Conservation (phyloP, 1,139 yeast species). For the Protomyces lactucae-debilis region DNA sequence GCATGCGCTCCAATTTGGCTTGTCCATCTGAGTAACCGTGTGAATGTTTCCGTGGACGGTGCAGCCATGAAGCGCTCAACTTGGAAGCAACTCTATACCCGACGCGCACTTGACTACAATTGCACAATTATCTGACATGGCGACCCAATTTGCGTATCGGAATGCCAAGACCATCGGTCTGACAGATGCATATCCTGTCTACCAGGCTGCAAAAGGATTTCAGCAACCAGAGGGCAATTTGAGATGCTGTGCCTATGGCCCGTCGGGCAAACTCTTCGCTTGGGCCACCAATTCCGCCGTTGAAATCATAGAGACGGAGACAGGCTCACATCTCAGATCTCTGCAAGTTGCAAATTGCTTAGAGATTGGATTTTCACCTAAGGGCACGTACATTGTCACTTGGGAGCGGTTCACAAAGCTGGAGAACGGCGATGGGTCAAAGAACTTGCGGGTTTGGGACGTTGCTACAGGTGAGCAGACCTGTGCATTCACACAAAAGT, state of each 20-base stretch:
- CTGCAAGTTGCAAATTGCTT: slow-evolving; percentile 60
- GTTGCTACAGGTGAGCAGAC: slow-evolving; percentile 48
- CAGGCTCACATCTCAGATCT: slow-evolving; percentile 45
- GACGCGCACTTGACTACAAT: too few species aligned
- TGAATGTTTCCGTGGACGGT: not conserved
- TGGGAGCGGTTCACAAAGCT: slow-evolving; percentile 80
- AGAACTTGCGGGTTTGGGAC: slow-evolving; percentile 72
- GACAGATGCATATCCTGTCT: slow-evolving; percentile 51
- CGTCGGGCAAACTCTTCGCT: slow-evolving; percentile 48
- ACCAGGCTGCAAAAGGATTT: slow-evolving; percentile 36
- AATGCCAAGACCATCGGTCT: slow-evolving; percentile 60
- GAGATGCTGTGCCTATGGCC: slow-evolving; percentile 43
- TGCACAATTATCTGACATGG: not conserved
- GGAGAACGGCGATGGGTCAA: slow-evolving; percentile 42
- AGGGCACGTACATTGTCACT: slow-evolving; percentile 75
- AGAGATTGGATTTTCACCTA: slow-evolving; percentile 81
- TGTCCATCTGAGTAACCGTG: not conserved
- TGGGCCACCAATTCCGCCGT: slow-evolving; percentile 49
- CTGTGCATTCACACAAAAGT: slow-evolving; percentile 69
- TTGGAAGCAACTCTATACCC: too few species aligned
- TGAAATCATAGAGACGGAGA: slow-evolving; percentile 54
- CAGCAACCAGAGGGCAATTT: slow-evolving; percentile 33
- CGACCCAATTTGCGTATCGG: slow-evolving; percentile 45
- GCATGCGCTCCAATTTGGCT: not conserved
- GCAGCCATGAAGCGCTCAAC: too few species aligned